Evolutionary conservation across 805 yeast species (phyloP), one percentile per base, ranked within the genome.

Genomic region (Spathaspora girioi): DNA sequence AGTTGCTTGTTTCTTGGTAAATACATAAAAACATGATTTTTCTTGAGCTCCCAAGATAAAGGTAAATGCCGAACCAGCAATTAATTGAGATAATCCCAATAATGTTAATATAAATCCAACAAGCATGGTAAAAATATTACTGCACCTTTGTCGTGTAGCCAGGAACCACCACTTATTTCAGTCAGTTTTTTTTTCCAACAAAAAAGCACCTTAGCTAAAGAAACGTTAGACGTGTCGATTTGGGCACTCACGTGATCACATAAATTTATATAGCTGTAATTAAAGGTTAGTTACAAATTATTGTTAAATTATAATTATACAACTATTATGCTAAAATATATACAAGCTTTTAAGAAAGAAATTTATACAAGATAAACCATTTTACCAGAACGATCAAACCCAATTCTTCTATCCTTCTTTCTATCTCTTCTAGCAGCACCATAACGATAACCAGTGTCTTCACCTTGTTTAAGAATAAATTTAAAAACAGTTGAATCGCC

Each of bases 351-450:
- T n/a, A n/a, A n/a, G 26, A 4, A 26, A 31, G 10, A 10, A 31
- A 14, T 35, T 9, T 35, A 35, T 14, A 35, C 40, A 35, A 35
- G 40, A 58, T 73, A 72, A 38, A 72, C 66, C 74, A 75, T 84
- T 60, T 78, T 80, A 60, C 96, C 96, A 51, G 77, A 73, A 58
- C 82, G 80, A 62, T 86, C 85, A 66, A 78, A 88, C 1, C 85
- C 88, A 59, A 87, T 76, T 58, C 77, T 80, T 70, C 98, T 83
- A 66, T 89, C 86, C 65, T 85, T 88, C 80, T 86, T 89, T 61
- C 82, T 85, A 70, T 93, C 98, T 74, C 97, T 89, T 58, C 85
- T 78, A 17, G 90, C 81, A 41, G 91, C 89, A 70, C 98, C 98
- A 65, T 93, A 93, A 65, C 98, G 84, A 79, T 73, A 82, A 47